Conservation (phyloP, 2,329 filamentous ascomycete genomes). For the Bipolaris bicolor region DNA sequence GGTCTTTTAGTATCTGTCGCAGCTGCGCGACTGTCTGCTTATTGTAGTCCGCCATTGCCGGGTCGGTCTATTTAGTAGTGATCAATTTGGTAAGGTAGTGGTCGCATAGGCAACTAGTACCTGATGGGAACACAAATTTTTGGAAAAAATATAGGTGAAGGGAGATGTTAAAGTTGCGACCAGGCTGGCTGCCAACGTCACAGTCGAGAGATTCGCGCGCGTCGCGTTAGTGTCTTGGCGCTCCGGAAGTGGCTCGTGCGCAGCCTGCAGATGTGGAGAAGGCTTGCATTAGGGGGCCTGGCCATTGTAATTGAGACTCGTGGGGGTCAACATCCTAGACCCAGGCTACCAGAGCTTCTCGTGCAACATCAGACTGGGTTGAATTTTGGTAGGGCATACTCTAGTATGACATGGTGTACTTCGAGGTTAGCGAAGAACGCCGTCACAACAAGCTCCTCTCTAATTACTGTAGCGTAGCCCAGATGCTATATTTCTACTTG, state of each 20-base stretch:
- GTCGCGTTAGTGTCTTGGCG: slow-evolving; percentile 18
- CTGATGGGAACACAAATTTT: not conserved
- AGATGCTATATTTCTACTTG: too few relatives aligned
- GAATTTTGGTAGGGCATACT: not conserved
- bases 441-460: too few relatives aligned
- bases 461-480: too few relatives aligned
- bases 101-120: slow-evolving; percentile 4
- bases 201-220: slow-evolving; percentile 16
- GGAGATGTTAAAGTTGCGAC: slow-evolving; percentile 3
- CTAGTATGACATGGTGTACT: too few relatives aligned
- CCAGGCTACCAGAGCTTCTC: not conserved
- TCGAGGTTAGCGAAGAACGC: too few relatives aligned
- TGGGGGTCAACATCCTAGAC: not conserved
- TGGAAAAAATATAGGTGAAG: not conserved
- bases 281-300: slow-evolving; percentile 10
- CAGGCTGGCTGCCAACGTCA: slow-evolving; percentile 19
- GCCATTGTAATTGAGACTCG: not conserved
- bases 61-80: slow-evolving; percentile 1
- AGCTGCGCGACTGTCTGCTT: slow-evolving; percentile 56
- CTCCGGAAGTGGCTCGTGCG: slow-evolving; percentile 9
- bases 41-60: slow-evolving; percentile 52
- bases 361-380: not conserved
- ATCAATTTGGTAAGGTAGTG: not conserved
- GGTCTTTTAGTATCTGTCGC: slow-evolving; percentile 54
- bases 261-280: slow-evolving; percentile 13